A percentile compares a stretch with the other conserved stretches of the same genome.
Evolutionary conservation across 1,284 basidiomycete genomes (phyloP).

Genomic region (Ganoderma lucidum): DNA sequence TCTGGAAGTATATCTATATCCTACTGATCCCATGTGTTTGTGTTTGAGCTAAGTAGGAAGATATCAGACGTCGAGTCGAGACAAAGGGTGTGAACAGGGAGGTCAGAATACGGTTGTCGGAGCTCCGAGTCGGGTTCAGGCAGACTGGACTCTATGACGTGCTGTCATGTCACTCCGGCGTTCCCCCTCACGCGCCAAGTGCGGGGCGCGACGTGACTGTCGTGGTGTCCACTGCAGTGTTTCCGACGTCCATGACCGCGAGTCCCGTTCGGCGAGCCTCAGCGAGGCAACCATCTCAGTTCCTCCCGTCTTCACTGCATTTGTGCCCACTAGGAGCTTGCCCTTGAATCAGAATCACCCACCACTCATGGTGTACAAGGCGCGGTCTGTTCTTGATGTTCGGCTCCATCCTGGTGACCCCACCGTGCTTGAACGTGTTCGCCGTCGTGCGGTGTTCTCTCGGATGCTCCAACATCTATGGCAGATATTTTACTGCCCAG

Average conservation of each 20-base stretch:
- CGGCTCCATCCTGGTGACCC: not conserved
- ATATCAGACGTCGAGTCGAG: not conserved
- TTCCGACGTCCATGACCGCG: not conserved
- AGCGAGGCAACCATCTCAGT: not conserved
- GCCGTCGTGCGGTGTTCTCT: not conserved
- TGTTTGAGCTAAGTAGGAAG: no score
- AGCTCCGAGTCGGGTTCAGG: not conserved
- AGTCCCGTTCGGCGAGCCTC: not conserved
- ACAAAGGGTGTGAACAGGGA: slow-evolving; percentile 9
- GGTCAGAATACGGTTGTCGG: not conserved
- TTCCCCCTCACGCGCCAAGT: no score
- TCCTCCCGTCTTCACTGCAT: not conserved
- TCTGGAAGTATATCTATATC: not conserved
- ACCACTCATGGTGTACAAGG: not conserved
- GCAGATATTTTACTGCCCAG: not conserved
- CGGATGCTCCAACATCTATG: not conserved
- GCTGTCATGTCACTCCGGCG: slow-evolving; percentile 17
- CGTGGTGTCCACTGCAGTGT: no score
- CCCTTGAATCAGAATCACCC: not conserved
- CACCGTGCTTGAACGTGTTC: not conserved
- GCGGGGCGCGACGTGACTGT: no score
- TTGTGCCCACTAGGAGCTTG: not conserved
- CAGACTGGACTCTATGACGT: slow-evolving; percentile 12
- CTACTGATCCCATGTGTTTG: not conserved
- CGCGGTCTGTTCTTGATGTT: not conserved